Evolutionary conservation across 352 stramenopile genomes (phyloP).

Genomic region (Phytophthora lateralis): DNA sequence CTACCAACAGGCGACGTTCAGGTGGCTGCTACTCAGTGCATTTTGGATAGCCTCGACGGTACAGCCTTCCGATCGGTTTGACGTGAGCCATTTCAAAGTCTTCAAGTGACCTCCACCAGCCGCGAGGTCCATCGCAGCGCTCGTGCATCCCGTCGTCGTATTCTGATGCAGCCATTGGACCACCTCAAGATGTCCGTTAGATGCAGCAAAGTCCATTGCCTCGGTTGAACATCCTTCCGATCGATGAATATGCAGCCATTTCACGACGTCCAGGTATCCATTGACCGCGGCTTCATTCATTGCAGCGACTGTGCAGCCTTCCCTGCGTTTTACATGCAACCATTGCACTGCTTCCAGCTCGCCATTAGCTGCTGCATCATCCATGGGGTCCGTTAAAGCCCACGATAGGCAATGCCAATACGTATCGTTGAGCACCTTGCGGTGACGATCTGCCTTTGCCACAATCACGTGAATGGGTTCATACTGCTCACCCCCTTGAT

Average conservation of each 20-base stretch:
- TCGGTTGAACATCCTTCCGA: conserved; percentile 1
- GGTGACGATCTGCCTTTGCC: background rate
- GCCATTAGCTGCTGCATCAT: conserved; percentile 11
- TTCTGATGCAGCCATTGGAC: conserved; percentile 12
- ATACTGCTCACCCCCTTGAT: background rate
- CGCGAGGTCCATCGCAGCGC: conserved; percentile 2
- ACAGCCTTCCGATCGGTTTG: conserved; percentile 3
- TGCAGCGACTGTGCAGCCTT: conserved; percentile 3
- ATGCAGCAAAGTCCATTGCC: conserved; percentile 7
- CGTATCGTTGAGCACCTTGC: background rate
- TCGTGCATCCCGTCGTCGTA: background rate
- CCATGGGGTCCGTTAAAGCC: conserved; percentile 2
- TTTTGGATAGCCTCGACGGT: conserved; percentile 1
- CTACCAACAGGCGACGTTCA: conserved; percentile 3
- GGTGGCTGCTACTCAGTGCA: conserved; percentile 2
- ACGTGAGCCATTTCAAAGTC: conserved; percentile 1
- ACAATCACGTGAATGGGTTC: background rate
- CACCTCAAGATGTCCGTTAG: background rate
- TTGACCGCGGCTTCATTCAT: conserved; percentile 7
- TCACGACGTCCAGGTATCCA: conserved; percentile 1
- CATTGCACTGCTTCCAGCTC: conserved; percentile 2
- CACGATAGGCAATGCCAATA: background rate
- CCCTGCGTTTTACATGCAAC: conserved; percentile 2
- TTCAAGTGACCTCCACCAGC: conserved; percentile 1
- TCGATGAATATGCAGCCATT: conserved; percentile 1